These are phyloP conservation scores for Oenanthe javanica DNA, from an alignment of 140 eudicot genomes.

Conservation along the genomic window DNA sequence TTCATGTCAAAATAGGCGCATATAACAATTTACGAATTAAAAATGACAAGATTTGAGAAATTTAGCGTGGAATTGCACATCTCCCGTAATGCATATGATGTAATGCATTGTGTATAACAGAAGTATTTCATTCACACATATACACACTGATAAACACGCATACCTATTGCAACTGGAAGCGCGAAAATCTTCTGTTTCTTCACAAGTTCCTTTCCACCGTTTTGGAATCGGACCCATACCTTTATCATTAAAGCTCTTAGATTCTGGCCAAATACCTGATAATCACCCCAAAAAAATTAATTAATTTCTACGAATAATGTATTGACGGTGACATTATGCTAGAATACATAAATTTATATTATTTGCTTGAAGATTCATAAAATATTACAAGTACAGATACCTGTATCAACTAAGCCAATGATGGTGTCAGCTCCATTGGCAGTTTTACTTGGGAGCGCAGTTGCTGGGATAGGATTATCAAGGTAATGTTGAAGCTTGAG, in stretches of 20 bases:
- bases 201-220: slow-evolving; percentile 65
- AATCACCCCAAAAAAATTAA: background rate
- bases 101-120: background rate
- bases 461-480: slow-evolving; percentile 12
- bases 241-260: slow-evolving; percentile 51
- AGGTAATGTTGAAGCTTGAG: slow-evolving; percentile 38
- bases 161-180: slow-evolving; percentile 62
- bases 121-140: background rate
- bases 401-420: slow-evolving; percentile 75
- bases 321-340: background rate
- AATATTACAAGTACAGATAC: slow-evolving; percentile 7
- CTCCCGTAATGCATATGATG: no score
- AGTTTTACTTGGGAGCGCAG: slow-evolving; percentile 7
- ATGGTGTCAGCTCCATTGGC: slow-evolving; percentile 39
- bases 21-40: background rate
- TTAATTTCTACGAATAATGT: background rate
- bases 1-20: background rate
- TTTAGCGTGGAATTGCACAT: no score
- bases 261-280: slow-evolving; percentile 80
- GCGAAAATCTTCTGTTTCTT: slow-evolving; percentile 46
- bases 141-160: background rate
- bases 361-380: background rate
- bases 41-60: background rate
- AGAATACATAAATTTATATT: background rate
- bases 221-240: slow-evolving; percentile 63